A percentile compares a stretch with the other conserved stretches of the same genome.
These are phyloP conservation scores for Heliamphora exappendiculata DNA, from an alignment of 148 eudicot genomes.

Conservation along the genomic window DNA sequence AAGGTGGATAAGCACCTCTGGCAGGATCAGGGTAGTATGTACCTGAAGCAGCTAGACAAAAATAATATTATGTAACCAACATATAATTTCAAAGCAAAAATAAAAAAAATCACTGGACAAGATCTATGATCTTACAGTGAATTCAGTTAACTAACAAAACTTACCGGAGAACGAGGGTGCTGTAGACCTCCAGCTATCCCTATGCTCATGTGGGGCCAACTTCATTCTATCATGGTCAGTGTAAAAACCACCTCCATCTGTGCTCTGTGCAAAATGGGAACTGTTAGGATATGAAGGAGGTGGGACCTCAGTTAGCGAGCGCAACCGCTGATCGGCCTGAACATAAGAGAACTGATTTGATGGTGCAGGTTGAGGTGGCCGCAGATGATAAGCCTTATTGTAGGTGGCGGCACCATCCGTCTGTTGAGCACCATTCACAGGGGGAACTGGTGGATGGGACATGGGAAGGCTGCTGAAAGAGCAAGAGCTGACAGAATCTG, in stretches of 20 bases:
- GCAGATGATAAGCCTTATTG: conserved; percentile 48
- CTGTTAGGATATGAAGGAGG: conserved; percentile 50
- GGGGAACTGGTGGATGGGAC: conserved; percentile 38
- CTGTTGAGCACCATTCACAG: conserved; percentile 36
- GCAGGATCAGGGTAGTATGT: conserved; percentile 43
- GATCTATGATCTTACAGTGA: neutral
- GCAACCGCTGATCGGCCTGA: conserved; percentile 52
- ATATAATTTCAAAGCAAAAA: neutral
- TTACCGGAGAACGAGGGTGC: conserved; percentile 61
- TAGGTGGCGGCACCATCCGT: conserved; percentile 26
- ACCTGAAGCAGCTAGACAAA: conserved; percentile 23
- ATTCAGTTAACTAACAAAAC: neutral
- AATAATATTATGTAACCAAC: neutral
- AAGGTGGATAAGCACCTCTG: conserved; percentile 37
- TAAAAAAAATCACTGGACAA: neutral
- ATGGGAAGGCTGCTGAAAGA: conserved; percentile 43
- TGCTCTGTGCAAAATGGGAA: conserved; percentile 34
- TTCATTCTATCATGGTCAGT: conserved; percentile 66
- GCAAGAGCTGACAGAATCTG: conserved; percentile 32
- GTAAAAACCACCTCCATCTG: conserved; percentile 55
- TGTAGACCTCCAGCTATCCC: conserved; percentile 72
- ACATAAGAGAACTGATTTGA: conserved; percentile 77
- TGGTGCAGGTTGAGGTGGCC: conserved; percentile 73
- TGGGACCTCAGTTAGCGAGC: conserved; percentile 47
- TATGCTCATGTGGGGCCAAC: conserved; percentile 38